Conservation (phyloP, 2,329 filamentous ascomycete species). For the Venturia asperata region DNA sequence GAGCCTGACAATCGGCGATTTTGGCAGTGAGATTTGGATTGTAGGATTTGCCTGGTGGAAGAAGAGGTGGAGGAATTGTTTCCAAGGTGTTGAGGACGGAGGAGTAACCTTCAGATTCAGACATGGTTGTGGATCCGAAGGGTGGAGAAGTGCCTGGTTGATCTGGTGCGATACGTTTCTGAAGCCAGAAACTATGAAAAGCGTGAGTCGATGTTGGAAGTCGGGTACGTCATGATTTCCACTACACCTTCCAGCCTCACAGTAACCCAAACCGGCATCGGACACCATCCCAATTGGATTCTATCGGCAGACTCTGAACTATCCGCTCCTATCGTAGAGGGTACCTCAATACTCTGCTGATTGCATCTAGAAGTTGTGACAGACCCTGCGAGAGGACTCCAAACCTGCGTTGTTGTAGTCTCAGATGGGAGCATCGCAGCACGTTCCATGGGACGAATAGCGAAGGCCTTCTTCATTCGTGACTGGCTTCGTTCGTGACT, state of each 20-base stretch:
- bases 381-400: no score
- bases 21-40: not conserved
- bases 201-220: not conserved
- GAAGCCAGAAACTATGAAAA: not conserved
- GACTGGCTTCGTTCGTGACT: no score
- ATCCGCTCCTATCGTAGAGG: no score
- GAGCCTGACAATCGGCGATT: conserved; percentile 29
- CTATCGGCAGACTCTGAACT: no score
- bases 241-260: not conserved
- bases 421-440: no score
- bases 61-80: conserved; percentile 13
- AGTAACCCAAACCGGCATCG: no score
- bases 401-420: no score
- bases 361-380: no score
- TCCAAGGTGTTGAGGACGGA: not conserved
- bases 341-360: no score
- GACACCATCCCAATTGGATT: no score
- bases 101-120: not conserved
- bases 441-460: no score
- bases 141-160: not conserved
- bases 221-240: conserved; percentile 4
- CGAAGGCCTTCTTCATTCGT: no score
- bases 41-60: conserved; percentile 10
- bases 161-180: not conserved
- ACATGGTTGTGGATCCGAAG: not conserved